These are phyloP conservation scores for Codiaeum variegatum DNA, from an alignment of 441 rosid genomes.

Conservation along the genomic window DNA sequence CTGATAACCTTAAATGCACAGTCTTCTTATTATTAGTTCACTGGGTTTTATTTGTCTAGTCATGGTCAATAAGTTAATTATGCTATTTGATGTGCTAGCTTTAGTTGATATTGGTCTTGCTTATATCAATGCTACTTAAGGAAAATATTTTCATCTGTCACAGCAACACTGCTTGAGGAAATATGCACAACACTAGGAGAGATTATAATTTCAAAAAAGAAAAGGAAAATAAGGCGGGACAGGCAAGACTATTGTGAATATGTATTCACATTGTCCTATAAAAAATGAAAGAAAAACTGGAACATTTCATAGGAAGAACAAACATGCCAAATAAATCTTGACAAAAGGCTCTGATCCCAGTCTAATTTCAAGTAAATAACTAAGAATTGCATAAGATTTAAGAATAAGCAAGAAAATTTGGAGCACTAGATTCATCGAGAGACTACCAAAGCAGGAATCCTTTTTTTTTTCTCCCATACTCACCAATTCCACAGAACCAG, in stretches of 20 bases:
- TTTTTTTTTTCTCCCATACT: constrained; percentile 14
- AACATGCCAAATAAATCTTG: not conserved
- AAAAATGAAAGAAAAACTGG: not conserved
- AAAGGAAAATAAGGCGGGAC: not conserved
- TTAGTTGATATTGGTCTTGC: not conserved
- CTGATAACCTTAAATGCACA: not conserved
- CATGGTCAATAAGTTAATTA: not conserved
- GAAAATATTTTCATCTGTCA: not conserved
- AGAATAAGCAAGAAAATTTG: not conserved
- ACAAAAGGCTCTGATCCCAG: not conserved
- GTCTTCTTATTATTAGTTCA: not conserved
- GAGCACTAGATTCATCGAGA: not conserved
- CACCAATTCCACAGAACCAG: constrained; percentile 44
- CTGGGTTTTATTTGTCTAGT: not conserved
- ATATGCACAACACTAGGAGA: not conserved
- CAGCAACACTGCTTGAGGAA: not conserved
- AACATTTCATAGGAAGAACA: not conserved
- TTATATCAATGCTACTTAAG: not conserved
- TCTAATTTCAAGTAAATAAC: not conserved
- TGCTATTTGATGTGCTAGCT: not conserved
- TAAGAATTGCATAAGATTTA: not conserved
- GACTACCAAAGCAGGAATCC: not conserved
- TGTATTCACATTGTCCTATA: not conserved
- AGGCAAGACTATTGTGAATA: not conserved
- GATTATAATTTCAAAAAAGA: not conserved